Evolutionary conservation across 1,284 basidiomycete species (phyloP).

Genomic region (Schizophyllum amplum): DNA sequence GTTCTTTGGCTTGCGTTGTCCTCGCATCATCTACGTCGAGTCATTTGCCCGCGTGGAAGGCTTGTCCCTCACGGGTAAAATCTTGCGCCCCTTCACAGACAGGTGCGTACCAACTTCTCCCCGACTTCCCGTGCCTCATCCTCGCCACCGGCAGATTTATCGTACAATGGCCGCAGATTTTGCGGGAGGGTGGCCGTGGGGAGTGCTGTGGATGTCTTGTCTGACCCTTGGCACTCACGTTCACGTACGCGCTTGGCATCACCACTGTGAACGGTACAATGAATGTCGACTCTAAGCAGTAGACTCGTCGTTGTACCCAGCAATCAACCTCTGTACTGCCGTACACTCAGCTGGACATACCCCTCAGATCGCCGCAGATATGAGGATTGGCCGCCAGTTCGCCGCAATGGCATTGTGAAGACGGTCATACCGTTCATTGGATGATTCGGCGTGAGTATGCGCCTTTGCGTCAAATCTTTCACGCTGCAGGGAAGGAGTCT

Average conservation of each 20-base stretch:
- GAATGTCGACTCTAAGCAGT: background rate
- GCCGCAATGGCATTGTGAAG: too few relatives aligned
- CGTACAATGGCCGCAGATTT: constrained; percentile 76
- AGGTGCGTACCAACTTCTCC: constrained; percentile 35
- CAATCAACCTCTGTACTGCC: too few relatives aligned
- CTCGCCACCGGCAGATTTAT: constrained; percentile 49
- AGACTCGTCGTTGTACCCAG: background rate
- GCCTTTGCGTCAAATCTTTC: too few relatives aligned
- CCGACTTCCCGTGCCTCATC: constrained; percentile 7
- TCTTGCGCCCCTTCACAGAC: constrained; percentile 79
- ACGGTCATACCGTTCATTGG: too few relatives aligned
- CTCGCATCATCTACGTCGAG: constrained; percentile 85
- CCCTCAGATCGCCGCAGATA: too few relatives aligned
- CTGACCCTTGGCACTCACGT: constrained; percentile 21
- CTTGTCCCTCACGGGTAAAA: constrained; percentile 79
- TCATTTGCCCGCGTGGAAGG: constrained; percentile 86
- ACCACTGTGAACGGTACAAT: background rate
- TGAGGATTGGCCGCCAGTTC: too few relatives aligned
- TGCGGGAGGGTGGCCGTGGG: constrained; percentile 30
- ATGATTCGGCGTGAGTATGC: too few relatives aligned
- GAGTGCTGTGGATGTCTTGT: constrained; percentile 62
- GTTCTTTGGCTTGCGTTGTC: constrained; percentile 70
- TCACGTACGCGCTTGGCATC: background rate
- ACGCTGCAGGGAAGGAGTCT: too few relatives aligned
- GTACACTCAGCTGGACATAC: too few relatives aligned